Percentiles rank a stretch among this genome's conserved stretches.
Evolutionary conservation across 345 rosid genomes (phyloP).

Genomic region (Microthlaspi erraticum): DNA sequence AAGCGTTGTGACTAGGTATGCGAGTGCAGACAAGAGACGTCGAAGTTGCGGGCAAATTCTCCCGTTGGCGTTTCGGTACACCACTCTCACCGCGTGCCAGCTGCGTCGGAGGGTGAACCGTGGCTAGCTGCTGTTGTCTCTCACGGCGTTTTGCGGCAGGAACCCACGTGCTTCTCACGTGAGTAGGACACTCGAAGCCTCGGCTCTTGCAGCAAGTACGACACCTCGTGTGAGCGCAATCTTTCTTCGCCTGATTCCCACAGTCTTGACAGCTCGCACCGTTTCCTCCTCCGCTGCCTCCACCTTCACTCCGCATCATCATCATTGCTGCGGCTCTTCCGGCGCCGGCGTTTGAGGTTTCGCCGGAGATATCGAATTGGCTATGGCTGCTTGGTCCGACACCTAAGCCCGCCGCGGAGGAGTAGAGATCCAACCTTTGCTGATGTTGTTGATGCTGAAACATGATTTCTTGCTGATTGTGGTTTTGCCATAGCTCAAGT

Average conservation of each 20-base stretch:
- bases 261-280: slow-evolving; percentile 82
- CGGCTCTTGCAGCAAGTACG: slow-evolving; percentile 91
- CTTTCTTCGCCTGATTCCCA: slow-evolving; percentile 93
- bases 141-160: slow-evolving; percentile 87
- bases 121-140: slow-evolving; percentile 52
- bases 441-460: slow-evolving; percentile 53
- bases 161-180: slow-evolving; percentile 92
- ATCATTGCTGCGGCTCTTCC: slow-evolving; percentile 47
- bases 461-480: slow-evolving; percentile 53
- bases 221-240: slow-evolving; percentile 76
- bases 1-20: slow-evolving; percentile 44
- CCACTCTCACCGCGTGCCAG: slow-evolving; percentile 39
- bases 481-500: slow-evolving; percentile 84
- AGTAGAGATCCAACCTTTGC: slow-evolving; percentile 61
- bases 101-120: slow-evolving; percentile 50
- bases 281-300: slow-evolving; percentile 31
- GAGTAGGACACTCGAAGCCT: slow-evolving; percentile 75
- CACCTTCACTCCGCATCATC: slow-evolving; percentile 47
- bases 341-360: slow-evolving; percentile 45
- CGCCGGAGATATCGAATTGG: slow-evolving; percentile 52
- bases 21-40: slow-evolving; percentile 61
- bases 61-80: slow-evolving; percentile 57
- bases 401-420: slow-evolving; percentile 65
- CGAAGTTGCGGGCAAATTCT: slow-evolving; percentile 43
- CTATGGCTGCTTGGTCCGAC: slow-evolving; percentile 64